A percentile compares a stretch with the other conserved stretches of the same genome.
Conservation (phyloP, 2,329 filamentous ascomycete species). For the Cercospora beticola region DNA sequence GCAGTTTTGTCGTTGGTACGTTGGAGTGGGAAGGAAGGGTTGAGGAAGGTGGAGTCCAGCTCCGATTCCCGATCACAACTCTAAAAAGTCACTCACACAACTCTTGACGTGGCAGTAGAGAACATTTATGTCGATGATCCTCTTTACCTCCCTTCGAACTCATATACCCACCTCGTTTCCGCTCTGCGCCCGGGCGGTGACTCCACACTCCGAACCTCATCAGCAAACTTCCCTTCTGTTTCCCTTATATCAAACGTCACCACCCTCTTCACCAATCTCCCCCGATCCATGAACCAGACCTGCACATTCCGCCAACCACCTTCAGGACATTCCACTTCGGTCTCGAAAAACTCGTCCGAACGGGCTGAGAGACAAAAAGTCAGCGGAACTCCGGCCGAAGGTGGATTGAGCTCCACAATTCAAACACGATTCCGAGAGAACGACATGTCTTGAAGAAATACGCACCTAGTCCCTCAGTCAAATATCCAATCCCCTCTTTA, state of each 20-base stretch:
- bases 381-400: background rate
- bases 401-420: background rate
- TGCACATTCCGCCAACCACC: conserved; percentile 16
- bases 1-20: background rate
- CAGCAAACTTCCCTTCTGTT: background rate
- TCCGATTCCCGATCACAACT: background rate
- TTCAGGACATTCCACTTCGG: conserved; percentile 19
- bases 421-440: background rate
- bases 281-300: conserved; percentile 26
- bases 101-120: background rate
- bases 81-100: background rate
- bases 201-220: background rate
- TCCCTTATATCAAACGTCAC: conserved; percentile 15
- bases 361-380: background rate
- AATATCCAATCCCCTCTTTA: conserved; percentile 17
- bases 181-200: conserved; percentile 13
- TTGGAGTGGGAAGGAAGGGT: background rate
- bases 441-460: background rate
- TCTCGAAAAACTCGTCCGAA: conserved; percentile 18
- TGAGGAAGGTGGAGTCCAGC: background rate
- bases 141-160: conserved; percentile 16
- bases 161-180: conserved; percentile 36
- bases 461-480: conserved; percentile 21
- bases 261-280: conserved; percentile 24
- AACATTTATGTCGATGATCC: background rate